A percentile compares a stretch with the other conserved stretches of the same genome.
Evolutionary conservation across 768 basidiomycete species (phyloP).

Genomic region (Leccinum rimulosum): DNA sequence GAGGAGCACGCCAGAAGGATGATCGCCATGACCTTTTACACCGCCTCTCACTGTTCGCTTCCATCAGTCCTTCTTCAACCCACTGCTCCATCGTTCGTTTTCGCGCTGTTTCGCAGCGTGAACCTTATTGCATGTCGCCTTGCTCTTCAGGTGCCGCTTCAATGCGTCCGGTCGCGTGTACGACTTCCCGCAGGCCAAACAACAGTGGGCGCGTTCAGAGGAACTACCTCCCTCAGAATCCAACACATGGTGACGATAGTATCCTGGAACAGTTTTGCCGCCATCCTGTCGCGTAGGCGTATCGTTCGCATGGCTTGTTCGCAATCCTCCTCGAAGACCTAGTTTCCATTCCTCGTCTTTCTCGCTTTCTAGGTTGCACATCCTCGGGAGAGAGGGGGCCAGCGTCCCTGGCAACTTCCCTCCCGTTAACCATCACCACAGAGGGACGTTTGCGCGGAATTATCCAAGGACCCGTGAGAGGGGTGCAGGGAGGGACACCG

Average conservation of each 20-base stretch:
- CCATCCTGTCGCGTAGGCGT: constrained; percentile 4
- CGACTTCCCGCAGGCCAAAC: constrained; percentile 25
- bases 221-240: not conserved
- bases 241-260: not conserved
- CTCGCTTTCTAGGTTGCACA: constrained; percentile 15
- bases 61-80: constrained; percentile 7
- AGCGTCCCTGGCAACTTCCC: not conserved
- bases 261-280: not conserved
- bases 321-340: not conserved
- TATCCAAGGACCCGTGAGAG: constrained; percentile 17
- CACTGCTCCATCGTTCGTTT: not conserved
- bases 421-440: constrained; percentile 3
- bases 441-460: constrained; percentile 24
- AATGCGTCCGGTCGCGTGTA: constrained; percentile 33
- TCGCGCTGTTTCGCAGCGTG: constrained; percentile 16
- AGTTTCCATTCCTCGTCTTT: constrained; percentile 7
- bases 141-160: constrained; percentile 33
- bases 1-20: constrained; percentile 14
- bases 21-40: constrained; percentile 8
- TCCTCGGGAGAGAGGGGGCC: constrained; percentile 5
- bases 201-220: constrained; percentile 6
- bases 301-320: constrained; percentile 16
- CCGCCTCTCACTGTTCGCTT: constrained; percentile 17
- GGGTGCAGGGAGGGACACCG: constrained; percentile 2
- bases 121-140: constrained; percentile 25